Conservation (phyloP, 495 filamentous ascomycete genomes). For the Melanomma pulvis-pyrius region DNA sequence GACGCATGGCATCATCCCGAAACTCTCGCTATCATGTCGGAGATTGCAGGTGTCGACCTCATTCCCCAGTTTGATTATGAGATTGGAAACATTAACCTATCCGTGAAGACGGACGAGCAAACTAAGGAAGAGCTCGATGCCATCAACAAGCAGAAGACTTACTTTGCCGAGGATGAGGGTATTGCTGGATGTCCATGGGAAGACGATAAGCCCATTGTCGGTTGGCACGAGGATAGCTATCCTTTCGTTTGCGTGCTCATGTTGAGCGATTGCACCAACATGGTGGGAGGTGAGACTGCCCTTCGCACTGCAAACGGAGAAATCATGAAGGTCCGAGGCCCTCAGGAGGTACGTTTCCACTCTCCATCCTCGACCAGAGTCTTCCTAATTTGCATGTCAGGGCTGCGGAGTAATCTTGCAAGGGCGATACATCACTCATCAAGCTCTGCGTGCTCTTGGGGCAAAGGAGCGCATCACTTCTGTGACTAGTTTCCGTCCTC, state of each 20-base stretch:
- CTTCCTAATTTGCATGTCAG: constrained; percentile 45
- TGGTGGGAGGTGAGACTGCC: constrained; percentile 75
- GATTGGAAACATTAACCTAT: constrained; percentile 74
- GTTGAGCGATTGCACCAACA: constrained; percentile 70
- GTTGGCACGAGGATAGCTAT: constrained; percentile 75
- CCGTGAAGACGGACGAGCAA: constrained; percentile 60
- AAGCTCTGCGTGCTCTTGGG: constrained; percentile 66
- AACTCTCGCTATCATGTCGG: constrained; percentile 65
- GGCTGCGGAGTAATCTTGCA: constrained; percentile 70
- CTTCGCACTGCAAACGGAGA: constrained; percentile 63
- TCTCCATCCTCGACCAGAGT: not conserved
- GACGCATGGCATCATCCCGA: constrained; percentile 70
- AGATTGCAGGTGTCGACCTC: constrained; percentile 74
- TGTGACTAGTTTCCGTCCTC: constrained; percentile 72
- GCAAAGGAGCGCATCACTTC: constrained; percentile 69
- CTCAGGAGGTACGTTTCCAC: constrained; percentile 58
- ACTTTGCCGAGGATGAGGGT: constrained; percentile 52
- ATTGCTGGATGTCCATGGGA: constrained; percentile 58
- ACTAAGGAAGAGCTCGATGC: constrained; percentile 52
- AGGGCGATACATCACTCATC: constrained; percentile 73
- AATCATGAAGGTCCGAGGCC: constrained; percentile 69
- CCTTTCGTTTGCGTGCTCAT: constrained; percentile 78
- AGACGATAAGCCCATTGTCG: constrained; percentile 67
- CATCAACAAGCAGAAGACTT: constrained; percentile 45
- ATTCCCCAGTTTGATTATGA: constrained; percentile 73